Evolutionary conservation across 2,329 filamentous ascomycete species (phyloP), one percentile per base, ranked within the genome.

Genomic region (Colletotrichum acutatum): DNA sequence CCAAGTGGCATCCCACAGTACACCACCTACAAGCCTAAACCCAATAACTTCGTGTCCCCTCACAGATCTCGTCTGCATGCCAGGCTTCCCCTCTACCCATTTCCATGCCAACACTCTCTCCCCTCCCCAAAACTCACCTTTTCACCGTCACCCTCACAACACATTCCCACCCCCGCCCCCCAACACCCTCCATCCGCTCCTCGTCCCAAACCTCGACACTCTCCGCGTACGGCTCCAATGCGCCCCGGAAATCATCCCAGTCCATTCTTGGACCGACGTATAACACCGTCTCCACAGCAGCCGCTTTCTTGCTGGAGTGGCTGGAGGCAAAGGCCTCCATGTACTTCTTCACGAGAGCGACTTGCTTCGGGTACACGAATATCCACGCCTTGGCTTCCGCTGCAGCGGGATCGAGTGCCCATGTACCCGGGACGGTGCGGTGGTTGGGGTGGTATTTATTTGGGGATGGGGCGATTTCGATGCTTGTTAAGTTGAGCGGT

Each of bases 281-380:
- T 3, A 72, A 14, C 32, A 72, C 66, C 3, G 12, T 26, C 32
- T 67, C 62, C 46, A 59, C 57, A 32, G 24, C 57, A 32, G 30
- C 7, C 65, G 26, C 5, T 5, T n/a, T 12, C 26, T 16, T 30
- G 12, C n/a, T 4, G 4, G 52, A 24, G 5, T 11, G 11, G 30
- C 30, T 12, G 3, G n/a, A 28, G 1, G 26, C n/a, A 19, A 76
- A 54, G 14, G 16, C 46, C n/a, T 75, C 60, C 5, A 79, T 68
- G 32, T 83, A 83, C 42, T 71, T 72, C 8, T 68, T 57, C 19
- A 83, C 76, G 12, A 83, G 37, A 1, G 58, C 61, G 1, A 78
- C 77, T 30, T 80, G 79, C 2, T 81, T 80, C 14, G 81, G 82
- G 34, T 83, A 83, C 9, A 80, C 77, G 70, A 83, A 83, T 70